Base-by-base conservation (phyloP, 176 grass and related monocot species). In the Areca catechu region DNA sequence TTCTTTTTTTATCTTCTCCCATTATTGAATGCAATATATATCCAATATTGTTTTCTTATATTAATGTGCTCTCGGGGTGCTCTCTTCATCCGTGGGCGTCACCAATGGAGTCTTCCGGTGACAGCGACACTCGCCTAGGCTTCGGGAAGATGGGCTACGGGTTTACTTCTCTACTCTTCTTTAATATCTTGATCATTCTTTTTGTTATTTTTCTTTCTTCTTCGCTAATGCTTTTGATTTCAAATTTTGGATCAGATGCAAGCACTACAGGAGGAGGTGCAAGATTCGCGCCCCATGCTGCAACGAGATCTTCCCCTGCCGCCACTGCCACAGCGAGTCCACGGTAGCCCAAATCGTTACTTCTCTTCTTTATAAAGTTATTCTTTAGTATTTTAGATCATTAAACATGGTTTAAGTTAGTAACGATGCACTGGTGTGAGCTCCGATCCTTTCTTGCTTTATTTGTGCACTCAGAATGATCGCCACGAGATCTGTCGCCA, bases 251-350 rank as follows among this genome's bases (percentile, higher is more conserved):
- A 57, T 25, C 73, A 96, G 91, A 57, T 96, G 92, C 86, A 90
- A 87, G 74, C 92, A 96, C 80, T 96, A 88, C 63, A 64, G 80
- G 74, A 65, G 83, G 75, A 74, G 92, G 68, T 96, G 92, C 77
- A 79, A 67, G 83, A 77, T 96, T 65, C 83, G 92, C 49, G 83
- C 86, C 50, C 86, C 83, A 17, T 96, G 86, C 74, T 90, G 92
- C 68, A 70, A 80, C 65, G 80, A 82, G 56, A 67, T 96, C 76
- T 90, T 96, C 77, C 49, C 68, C 74, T 90, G 92, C 76, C 86
- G 86, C 76, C 92, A 90, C 70, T 88, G 91, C 71, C 91, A 96
- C 80, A 82, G 90, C 66, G 77, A 90, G 47, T 87, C 83, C 65
- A 96, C 74, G 60, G 92, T 96, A 67, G 10, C 53, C 56, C 5